Percentiles rank a stretch among this genome's conserved stretches.
Conservation (phyloP, 306 rosid genomes). For the Quercus ilex region DNA sequence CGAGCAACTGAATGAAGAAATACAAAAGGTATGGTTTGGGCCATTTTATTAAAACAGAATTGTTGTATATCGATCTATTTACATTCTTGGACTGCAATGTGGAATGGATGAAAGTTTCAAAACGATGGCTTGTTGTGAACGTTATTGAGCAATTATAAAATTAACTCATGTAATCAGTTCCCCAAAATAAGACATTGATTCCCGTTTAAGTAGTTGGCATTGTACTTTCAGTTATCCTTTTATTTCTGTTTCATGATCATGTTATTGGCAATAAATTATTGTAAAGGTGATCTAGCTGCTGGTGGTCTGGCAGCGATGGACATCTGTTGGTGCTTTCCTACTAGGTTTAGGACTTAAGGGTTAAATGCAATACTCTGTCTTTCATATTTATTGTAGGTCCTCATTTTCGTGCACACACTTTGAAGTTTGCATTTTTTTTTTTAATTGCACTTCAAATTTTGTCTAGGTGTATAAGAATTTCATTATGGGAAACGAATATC, state of each 20-base stretch:
- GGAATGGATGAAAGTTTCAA: background rate
- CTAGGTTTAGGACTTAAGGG: background rate
- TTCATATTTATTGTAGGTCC: background rate
- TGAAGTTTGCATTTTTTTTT: background rate
- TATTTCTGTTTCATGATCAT: constrained; percentile 5
- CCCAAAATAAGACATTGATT: background rate
- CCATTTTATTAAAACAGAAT: background rate
- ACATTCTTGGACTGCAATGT: background rate
- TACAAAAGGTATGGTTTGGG: constrained; percentile 54
- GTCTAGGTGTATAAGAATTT: constrained; percentile 58
- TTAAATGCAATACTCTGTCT: background rate
- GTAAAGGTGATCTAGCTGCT: background rate
- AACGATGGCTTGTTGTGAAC: background rate
- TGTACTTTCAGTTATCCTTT: background rate
- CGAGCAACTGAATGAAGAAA: constrained; percentile 71
- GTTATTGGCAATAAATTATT: background rate
- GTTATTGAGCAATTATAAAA: background rate
- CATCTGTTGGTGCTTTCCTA: background rate
- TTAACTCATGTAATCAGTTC: background rate
- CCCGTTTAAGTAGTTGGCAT: background rate
- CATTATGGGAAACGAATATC: constrained; percentile 63
- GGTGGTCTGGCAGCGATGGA: background rate
- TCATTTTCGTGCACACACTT: background rate
- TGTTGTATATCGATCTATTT: background rate
- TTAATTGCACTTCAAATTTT: constrained; percentile 12